Evolutionary conservation across 2,329 filamentous ascomycete genomes (phyloP).

Genomic region (Cadophora luteo-olivacea): DNA sequence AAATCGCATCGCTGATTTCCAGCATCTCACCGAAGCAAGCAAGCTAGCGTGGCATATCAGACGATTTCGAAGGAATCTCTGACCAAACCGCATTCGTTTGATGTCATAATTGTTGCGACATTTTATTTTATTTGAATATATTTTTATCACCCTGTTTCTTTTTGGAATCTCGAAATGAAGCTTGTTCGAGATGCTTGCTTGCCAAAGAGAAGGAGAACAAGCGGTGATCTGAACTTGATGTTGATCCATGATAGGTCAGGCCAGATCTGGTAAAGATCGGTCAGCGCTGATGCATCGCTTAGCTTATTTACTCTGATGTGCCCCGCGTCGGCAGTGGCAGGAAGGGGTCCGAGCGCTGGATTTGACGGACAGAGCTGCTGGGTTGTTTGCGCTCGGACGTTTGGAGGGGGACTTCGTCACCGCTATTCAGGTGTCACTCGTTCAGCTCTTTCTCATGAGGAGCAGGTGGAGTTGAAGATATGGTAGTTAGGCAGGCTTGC

Average conservation of each 20-base stretch:
- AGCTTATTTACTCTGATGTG: slow-evolving; percentile 7
- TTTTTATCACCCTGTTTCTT: background rate
- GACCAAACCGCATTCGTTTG: background rate
- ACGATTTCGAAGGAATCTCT: background rate
- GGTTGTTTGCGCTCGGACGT: slow-evolving; percentile 10
- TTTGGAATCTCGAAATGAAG: background rate
- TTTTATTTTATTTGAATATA: background rate
- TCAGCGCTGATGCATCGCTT: slow-evolving; percentile 20
- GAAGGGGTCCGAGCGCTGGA: slow-evolving; percentile 21
- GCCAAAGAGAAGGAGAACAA: background rate
- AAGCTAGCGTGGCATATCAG: background rate
- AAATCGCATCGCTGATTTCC: background rate
- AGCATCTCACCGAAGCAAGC: background rate
- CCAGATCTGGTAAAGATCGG: slow-evolving; percentile 7
- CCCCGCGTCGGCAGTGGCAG: slow-evolving; percentile 28
- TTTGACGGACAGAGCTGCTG: background rate
- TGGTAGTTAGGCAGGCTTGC: background rate
- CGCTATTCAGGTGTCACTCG: background rate
- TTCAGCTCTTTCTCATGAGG: background rate
- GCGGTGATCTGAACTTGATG: background rate
- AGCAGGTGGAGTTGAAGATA: background rate
- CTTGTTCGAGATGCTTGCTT: background rate
- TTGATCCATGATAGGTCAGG: background rate
- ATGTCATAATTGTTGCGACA: background rate
- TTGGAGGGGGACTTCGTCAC: slow-evolving; percentile 3